Evolutionary conservation across 2,329 filamentous ascomycete genomes (phyloP).

Genomic region (Trichophyton equinum): DNA sequence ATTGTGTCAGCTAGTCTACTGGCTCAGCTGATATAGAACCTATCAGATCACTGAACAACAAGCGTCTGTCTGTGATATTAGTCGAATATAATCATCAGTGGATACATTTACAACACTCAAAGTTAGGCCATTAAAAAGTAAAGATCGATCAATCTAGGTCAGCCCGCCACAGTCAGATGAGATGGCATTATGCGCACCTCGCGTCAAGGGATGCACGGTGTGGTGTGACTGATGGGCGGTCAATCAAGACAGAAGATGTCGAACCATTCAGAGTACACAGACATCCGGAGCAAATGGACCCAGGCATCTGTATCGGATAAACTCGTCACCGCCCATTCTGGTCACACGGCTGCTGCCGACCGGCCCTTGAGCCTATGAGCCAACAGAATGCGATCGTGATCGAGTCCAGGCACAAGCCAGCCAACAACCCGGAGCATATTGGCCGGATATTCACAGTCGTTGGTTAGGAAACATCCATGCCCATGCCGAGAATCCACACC

Average conservation of each 20-base stretch:
- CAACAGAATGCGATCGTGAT: conserved; percentile 3
- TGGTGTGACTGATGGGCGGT: neutral
- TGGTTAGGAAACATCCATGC: neutral
- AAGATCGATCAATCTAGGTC: neutral
- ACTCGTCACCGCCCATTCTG: neutral
- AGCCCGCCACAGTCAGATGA: neutral
- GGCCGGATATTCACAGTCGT: conserved; percentile 1
- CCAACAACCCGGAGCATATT: neutral
- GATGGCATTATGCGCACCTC: neutral
- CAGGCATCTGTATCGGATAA: neutral
- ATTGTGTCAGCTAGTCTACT: neutral
- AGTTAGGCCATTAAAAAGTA: neutral
- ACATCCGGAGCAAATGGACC: neutral
- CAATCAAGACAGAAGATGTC: neutral
- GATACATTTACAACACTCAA: neutral
- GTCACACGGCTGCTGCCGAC: neutral
- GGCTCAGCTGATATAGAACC: neutral
- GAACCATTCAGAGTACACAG: neutral
- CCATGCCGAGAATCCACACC: neutral
- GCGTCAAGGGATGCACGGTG: neutral
- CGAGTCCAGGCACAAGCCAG: neutral
- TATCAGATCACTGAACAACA: neutral
- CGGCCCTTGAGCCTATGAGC: neutral
- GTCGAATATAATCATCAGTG: neutral
- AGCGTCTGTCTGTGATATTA: neutral